phyloP scores from a whole-genome alignment of 2,329 filamentous ascomycete genomes.

The Cercospora beticola region DNA sequence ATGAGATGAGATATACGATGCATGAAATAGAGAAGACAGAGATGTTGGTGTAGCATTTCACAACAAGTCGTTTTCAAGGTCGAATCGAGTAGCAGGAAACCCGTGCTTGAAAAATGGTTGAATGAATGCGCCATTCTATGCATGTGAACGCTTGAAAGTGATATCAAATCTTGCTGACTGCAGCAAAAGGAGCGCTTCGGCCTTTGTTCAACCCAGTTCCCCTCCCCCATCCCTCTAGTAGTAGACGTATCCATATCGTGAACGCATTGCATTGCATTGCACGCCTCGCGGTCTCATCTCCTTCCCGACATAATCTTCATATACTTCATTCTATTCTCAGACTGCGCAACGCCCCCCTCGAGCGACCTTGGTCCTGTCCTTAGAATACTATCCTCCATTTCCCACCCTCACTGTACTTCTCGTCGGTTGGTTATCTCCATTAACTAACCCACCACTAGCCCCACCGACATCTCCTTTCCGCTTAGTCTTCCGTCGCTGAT shows the following conservation, averaged over 20 bases:
- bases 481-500: conserved; percentile 22
- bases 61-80: neutral
- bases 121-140: neutral
- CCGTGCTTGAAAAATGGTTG: neutral
- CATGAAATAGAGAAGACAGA: neutral
- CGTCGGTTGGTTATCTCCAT: conserved; percentile 18
- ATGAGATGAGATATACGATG: neutral
- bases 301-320: neutral
- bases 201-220: neutral
- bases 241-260: neutral
- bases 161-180: neutral
- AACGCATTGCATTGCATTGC: neutral
- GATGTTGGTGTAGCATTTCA: too few relatives aligned
- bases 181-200: conserved; percentile 2
- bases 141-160: neutral
- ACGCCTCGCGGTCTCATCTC: neutral
- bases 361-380: neutral
- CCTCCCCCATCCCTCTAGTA: neutral
- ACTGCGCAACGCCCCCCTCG: neutral
- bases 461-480: conserved; percentile 13
- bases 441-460: conserved; percentile 17
- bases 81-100: neutral
- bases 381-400: conserved; percentile 1
- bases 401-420: conserved; percentile 9
- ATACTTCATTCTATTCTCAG: neutral